Base-by-base conservation (phyloP, 768 basidiomycete species). In the Lactifluus piperatus region DNA sequence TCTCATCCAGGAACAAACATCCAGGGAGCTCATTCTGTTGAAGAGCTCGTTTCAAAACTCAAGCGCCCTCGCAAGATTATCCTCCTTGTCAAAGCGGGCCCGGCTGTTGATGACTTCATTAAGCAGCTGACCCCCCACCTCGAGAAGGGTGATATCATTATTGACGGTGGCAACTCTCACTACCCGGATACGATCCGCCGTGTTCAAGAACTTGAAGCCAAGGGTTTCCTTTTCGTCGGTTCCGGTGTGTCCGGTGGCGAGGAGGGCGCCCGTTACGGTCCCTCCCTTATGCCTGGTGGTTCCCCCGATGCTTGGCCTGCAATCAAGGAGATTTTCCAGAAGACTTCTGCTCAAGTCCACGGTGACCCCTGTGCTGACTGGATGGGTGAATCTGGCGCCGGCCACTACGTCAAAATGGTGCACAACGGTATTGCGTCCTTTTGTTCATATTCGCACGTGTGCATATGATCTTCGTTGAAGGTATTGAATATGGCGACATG, bases 341-440 rank as follows among this genome's bases (percentile, higher is more conserved):
- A 91, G 73, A 88, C 95, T 51, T 84, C 97, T 64, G 97, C 97
- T 59, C 93, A 98, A 72, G 91, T 88, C 62, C 79, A 91, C 55
- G 93, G 93, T 63, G 91, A 91, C 67, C 97, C 97, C 32, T 99
- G 97, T 80, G 97, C 95, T 72, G 97, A 99, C 77, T 99, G 97
- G 97, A 95, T 99, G 67, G 97, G 97, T 47, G 90, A 94, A 75
- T 87, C 85, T 62, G 97, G 94, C 60, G 79, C 91, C 49, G 94
- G 93, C 30, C 95, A 98, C 79, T 99, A 98, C 74, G 95, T 99
- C 75, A 99, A 99, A 81, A 98, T 99, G 95, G 95, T 99, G 62
- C 95, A 99, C 79, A 92, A 93, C 59, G 91, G 91, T 86, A 72
- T 68, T n/a, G 70, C 71, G 43, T 60, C 48, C 27, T 39, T 32